Base-by-base conservation (phyloP, 2,329 filamentous ascomycete genomes). In the Colletotrichum chrysophilum region DNA sequence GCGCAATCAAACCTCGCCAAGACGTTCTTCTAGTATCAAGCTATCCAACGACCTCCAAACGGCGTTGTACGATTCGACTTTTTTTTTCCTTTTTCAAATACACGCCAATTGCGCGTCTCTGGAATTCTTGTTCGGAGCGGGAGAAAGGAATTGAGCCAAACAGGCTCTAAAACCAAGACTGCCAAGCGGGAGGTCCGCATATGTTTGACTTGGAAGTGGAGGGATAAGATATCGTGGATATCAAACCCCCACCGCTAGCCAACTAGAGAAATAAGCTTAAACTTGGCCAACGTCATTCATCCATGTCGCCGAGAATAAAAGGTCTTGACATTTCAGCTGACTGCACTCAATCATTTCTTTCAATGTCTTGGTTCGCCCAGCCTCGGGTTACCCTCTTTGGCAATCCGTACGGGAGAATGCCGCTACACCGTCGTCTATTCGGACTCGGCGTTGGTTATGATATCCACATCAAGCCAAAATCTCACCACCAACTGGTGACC, bases 231-330 rank as follows among this genome's bases (percentile, higher is more conserved):
- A 48, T 66, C 43, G 43, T 73, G 70, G 73, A 48, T 43, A 64
- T 69, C n/a, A 26, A 32, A 14, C 36, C 32, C 28, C 65, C 48
- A n/a, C 26, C 58, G n/a, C 18, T 60, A 61, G 70, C 74, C 74
- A 69, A 76, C 70, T 60, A 43, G 70, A 65, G 58, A 76, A 60
- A 65, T 76, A 76, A 74, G 74, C 74, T 74, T 74, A 76, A 76
- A 76, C 74, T 76, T 76, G 74, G 74, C 72, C 65, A 76, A 76
- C 74, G 74, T 76, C 74, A 76, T 74, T 4, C 38, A 65, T 16
- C 74, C 74, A 69, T 76, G 74, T 30, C 70, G 74, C 74, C 74
- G 70, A 76, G 74, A 74, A 38, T 30, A 36, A 69, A 74, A 55
- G 70, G 74, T 73, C 68, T 58, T 9, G 12, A 34, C 48, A 56